Conservation (phyloP, 345 rosid genomes). For the Diplotaxis tenuifolia region DNA sequence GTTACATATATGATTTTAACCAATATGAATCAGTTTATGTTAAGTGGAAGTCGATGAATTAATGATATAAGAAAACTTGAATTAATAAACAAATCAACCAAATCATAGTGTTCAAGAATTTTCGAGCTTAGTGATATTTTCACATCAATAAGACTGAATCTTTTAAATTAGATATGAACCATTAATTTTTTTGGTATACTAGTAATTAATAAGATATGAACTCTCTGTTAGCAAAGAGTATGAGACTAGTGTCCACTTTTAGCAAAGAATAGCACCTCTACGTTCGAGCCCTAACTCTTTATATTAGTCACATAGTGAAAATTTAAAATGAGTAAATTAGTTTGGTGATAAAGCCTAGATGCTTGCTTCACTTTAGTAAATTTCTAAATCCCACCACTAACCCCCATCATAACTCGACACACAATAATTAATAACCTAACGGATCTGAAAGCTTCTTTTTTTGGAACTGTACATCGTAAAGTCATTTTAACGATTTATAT, state of each 20-base stretch:
- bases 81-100: not conserved
- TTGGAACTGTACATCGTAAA: slow-evolving; percentile 4
- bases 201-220: not conserved
- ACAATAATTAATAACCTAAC: slow-evolving; percentile 15
- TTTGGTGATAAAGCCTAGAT: slow-evolving; percentile 31
- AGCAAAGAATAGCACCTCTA: slow-evolving; percentile 28
- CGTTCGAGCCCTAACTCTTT: slow-evolving; percentile 32
- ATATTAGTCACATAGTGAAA: not conserved
- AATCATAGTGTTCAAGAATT: not conserved
- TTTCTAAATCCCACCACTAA: slow-evolving; percentile 36
- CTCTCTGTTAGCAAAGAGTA: not conserved
- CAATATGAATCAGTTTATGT: not conserved
- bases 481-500: slow-evolving; percentile 1
- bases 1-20: not conserved
- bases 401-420: slow-evolving; percentile 39
- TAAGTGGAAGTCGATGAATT: not conserved
- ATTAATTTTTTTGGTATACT: not conserved
- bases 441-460: slow-evolving; percentile 9
- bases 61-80: not conserved
- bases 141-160: not conserved
- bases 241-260: slow-evolving; percentile 19
- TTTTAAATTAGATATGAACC: not conserved
- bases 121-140: not conserved
- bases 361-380: slow-evolving; percentile 33
- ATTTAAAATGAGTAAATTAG: not conserved